Evolutionary conservation across 2,329 filamentous ascomycete genomes (phyloP).

Genomic region (Cercospora brassicicola): DNA sequence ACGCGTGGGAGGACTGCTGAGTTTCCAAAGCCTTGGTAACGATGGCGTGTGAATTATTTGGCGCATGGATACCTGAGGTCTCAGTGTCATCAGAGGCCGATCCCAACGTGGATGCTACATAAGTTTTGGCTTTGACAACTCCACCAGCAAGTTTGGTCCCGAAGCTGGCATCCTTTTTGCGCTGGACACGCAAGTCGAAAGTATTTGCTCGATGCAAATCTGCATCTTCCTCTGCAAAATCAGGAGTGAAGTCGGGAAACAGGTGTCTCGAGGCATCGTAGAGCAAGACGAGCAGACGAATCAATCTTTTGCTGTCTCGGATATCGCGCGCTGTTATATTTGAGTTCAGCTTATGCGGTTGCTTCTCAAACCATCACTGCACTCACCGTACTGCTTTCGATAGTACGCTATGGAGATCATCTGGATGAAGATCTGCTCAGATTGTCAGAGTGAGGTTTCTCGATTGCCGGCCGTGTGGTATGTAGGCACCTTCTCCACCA

Average conservation of each 20-base stretch:
- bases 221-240: conserved; percentile 78
- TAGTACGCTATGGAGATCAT: conserved; percentile 72
- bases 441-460: not conserved
- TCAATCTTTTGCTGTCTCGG: conserved; percentile 73
- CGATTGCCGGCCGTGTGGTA: not conserved
- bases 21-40: conserved; percentile 35
- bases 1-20: conserved; percentile 32
- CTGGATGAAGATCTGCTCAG: conserved; percentile 56
- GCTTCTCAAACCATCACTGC: not conserved
- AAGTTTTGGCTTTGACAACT: conserved; percentile 62
- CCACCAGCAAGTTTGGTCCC: conserved; percentile 50
- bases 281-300: conserved; percentile 70
- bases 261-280: conserved; percentile 77
- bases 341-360: conserved; percentile 39
- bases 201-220: conserved; percentile 72
- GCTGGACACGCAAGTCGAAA: conserved; percentile 49
- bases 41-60: conserved; percentile 29
- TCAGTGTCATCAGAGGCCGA: conserved; percentile 83
- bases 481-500: conserved; percentile 60
- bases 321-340: conserved; percentile 58
- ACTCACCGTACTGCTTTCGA: conserved; percentile 62
- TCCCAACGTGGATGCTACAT: conserved; percentile 78
- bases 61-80: conserved; percentile 74
- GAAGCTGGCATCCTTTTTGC: conserved; percentile 55
- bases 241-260: conserved; percentile 78